These are phyloP conservation scores for Fraxinus velutina DNA, from an alignment of 305 asterid genomes.

Conservation along the genomic window DNA sequence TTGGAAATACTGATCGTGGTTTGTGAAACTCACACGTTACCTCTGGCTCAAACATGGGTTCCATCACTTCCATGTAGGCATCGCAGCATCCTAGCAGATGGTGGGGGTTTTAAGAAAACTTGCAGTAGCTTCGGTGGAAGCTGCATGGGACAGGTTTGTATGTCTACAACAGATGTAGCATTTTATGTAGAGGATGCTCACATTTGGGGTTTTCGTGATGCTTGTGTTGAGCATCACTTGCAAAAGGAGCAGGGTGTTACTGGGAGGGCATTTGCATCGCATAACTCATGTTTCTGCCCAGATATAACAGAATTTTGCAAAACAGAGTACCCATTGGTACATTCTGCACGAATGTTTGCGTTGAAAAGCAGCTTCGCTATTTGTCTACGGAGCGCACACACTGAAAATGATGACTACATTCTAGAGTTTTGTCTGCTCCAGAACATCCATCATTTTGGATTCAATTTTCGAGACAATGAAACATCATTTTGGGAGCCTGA, in stretches of 20 bases:
- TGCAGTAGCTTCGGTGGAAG: conserved; percentile 91
- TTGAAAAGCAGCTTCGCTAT: conserved; percentile 72
- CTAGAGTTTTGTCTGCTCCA: conserved; percentile 75
- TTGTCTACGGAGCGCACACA: conserved; percentile 66
- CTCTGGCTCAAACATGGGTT: conserved; percentile 97
- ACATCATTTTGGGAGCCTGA: conserved; percentile 65
- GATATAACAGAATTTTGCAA: conserved; percentile 71
- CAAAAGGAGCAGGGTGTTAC: conserved; percentile 91
- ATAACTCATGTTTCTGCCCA: conserved; percentile 53
- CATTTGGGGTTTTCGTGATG: conserved; percentile 85
- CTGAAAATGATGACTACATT: conserved; percentile 75
- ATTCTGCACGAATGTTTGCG: conserved; percentile 80
- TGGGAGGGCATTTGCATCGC: conserved; percentile 78
- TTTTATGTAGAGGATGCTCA: conserved; percentile 78
- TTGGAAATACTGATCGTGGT: conserved; percentile 75
- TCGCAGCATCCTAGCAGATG: conserved; percentile 70
- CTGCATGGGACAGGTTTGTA: conserved; percentile 83
- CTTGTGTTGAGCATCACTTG: conserved; percentile 87
- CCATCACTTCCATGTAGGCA: conserved; percentile 60
- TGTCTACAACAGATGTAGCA: conserved; percentile 85
- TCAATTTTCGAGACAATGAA: conserved; percentile 68
- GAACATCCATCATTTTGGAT: conserved; percentile 45
- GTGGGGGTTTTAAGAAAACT: conserved; percentile 76
- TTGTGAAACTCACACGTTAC: conserved; percentile 76
- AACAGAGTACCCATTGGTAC: conserved; percentile 88